A percentile compares a stretch with the other conserved stretches of the same genome.
phyloP scores from a whole-genome alignment of 2,329 filamentous ascomycete genomes.

The Fusarium bactridioides region DNA sequence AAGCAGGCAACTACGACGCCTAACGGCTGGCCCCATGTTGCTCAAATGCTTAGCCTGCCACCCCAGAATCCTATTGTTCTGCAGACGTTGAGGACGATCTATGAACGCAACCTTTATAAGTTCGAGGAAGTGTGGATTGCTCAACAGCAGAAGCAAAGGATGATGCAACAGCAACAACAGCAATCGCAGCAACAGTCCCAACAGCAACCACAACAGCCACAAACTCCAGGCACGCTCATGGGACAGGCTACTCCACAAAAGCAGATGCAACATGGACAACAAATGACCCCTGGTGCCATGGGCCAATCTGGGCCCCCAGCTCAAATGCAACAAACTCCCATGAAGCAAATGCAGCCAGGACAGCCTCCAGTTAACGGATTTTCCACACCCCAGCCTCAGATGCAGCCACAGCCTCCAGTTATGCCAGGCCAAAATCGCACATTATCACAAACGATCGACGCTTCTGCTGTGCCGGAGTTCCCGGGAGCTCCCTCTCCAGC shows the following conservation, averaged over 20 bases:
- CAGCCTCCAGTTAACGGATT: slow-evolving; percentile 50
- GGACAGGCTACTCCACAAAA: slow-evolving; percentile 44
- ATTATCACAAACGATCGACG: slow-evolving; percentile 61
- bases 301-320: slow-evolving; percentile 43
- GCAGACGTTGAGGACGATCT: slow-evolving; percentile 74
- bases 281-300: slow-evolving; percentile 47
- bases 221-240: slow-evolving; percentile 42
- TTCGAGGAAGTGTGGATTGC: slow-evolving; percentile 77
- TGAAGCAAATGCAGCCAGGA: slow-evolving; percentile 54
- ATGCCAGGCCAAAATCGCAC: slow-evolving; percentile 55
- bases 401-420: slow-evolving; percentile 31
- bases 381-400: slow-evolving; percentile 45
- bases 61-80: slow-evolving; percentile 72
- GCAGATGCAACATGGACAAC: slow-evolving; percentile 47
- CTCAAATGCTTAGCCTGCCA: slow-evolving; percentile 69
- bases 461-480: slow-evolving; percentile 48
- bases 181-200: slow-evolving; percentile 52
- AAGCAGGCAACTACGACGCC: slow-evolving; percentile 73
- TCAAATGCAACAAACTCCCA: slow-evolving; percentile 48
- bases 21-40: slow-evolving; percentile 78
- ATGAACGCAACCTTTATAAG: slow-evolving; percentile 76
- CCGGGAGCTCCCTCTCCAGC: slow-evolving; percentile 55
- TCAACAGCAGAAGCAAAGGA: slow-evolving; percentile 62
- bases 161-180: slow-evolving; percentile 57
- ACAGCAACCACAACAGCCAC: slow-evolving; percentile 47